A percentile compares a stretch with the other conserved stretches of the same genome.
Conservation (phyloP, 2,329 filamentous ascomycete genomes). For the Penicillium italicum region DNA sequence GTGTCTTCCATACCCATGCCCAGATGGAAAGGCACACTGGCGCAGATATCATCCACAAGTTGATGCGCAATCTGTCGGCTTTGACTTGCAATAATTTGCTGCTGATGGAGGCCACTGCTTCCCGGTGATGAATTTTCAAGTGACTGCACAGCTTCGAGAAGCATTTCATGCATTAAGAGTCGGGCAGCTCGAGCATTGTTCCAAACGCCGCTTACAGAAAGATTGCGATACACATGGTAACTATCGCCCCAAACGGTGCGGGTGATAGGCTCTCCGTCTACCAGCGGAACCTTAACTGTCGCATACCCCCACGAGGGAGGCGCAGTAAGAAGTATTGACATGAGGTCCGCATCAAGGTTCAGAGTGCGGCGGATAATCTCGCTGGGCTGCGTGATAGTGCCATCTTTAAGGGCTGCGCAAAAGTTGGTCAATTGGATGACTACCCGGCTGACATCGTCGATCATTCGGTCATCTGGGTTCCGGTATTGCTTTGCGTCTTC, state of each 20-base stretch:
- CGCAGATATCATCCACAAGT: constrained; percentile 10
- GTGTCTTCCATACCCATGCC: background rate
- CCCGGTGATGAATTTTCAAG: background rate
- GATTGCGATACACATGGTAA: constrained; percentile 8
- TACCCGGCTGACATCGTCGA: background rate
- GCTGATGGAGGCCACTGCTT: background rate
- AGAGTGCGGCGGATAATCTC: constrained; percentile 4
- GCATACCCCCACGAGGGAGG: constrained; percentile 5
- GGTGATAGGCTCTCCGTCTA: background rate
- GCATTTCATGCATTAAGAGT: constrained; percentile 12
- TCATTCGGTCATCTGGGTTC: background rate
- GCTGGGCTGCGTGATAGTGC: background rate
- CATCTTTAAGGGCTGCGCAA: constrained; percentile 1
- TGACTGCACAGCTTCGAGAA: background rate
- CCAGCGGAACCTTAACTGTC: constrained; percentile 1
- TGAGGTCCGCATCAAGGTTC: constrained; percentile 7
- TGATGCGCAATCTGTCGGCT: background rate
- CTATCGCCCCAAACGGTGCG: constrained; percentile 6
- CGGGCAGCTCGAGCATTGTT: constrained; percentile 10
- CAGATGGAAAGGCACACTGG: constrained; percentile 14
- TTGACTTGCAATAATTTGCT: background rate
- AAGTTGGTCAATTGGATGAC: constrained; percentile 2
- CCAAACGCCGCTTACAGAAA: constrained; percentile 8
- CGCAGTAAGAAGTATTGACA: constrained; percentile 1
- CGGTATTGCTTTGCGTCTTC: background rate